Conservation (phyloP, 768 basidiomycete genomes). For the Leccinum truebloodii region DNA sequence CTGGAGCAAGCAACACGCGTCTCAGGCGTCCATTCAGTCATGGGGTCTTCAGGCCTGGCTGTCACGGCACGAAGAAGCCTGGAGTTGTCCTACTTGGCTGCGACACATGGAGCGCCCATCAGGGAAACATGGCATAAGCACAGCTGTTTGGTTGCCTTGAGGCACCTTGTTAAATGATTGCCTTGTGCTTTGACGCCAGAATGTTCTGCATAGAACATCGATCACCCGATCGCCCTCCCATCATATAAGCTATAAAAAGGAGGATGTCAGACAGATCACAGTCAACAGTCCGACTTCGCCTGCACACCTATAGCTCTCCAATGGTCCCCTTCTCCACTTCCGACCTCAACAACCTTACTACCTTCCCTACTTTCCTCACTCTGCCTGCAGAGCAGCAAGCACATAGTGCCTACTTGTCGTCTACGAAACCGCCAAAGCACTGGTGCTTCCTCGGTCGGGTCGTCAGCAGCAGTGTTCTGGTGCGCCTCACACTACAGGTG, state of each 20-base stretch:
- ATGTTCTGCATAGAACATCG: neutral
- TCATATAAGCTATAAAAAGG: slow-evolving; percentile 16
- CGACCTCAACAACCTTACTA: slow-evolving; percentile 25
- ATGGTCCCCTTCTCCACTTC: slow-evolving; percentile 25
- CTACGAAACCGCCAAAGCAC: slow-evolving; percentile 29
- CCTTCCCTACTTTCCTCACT: slow-evolving; percentile 27
- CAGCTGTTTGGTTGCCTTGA: neutral
- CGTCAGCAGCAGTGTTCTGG: slow-evolving; percentile 25
- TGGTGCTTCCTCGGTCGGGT: slow-evolving; percentile 34
- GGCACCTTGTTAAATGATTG: neutral
- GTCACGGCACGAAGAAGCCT: slow-evolving; percentile 16
- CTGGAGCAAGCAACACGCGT: slow-evolving; percentile 1
- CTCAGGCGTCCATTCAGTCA: neutral
- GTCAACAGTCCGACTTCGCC: slow-evolving; percentile 2
- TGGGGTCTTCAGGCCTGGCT: neutral
- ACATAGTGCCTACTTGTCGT: slow-evolving; percentile 21
- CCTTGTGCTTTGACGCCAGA: neutral
- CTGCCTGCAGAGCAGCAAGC: slow-evolving; percentile 27
- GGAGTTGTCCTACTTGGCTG: neutral
- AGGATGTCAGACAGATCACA: neutral
- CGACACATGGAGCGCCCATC: slow-evolving; percentile 1
- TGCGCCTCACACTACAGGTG: slow-evolving; percentile 32
- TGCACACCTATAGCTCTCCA: slow-evolving; percentile 7
- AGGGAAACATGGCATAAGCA: neutral
- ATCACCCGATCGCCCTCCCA: slow-evolving; percentile 3